Evolutionary conservation across 2,329 filamentous ascomycete species (phyloP).

Genomic region (Aspergillus floridensis): DNA sequence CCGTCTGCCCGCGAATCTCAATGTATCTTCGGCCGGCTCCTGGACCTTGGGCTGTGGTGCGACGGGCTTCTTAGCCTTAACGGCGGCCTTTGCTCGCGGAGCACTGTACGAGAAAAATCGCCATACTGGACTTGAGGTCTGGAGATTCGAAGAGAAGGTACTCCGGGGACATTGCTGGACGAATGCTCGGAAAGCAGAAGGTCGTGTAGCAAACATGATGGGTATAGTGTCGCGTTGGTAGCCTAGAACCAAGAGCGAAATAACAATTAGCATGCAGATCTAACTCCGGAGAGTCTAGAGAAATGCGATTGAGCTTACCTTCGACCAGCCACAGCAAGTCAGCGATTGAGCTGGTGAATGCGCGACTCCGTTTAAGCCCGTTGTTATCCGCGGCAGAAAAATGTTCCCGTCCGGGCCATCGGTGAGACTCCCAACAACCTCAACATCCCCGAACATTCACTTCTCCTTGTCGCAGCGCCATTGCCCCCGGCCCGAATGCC

Average conservation of each 20-base stretch:
- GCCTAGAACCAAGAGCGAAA: not conserved
- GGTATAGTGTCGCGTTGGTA: not conserved
- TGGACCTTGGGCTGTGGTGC: conserved; percentile 11
- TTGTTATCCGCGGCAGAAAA: conserved; percentile 38
- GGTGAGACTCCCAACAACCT: conserved; percentile 41
- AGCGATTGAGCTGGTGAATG: conserved; percentile 5
- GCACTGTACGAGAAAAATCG: conserved; percentile 32
- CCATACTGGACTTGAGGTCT: conserved; percentile 20
- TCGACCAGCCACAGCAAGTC: conserved; percentile 1
- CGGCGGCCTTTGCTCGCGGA: conserved; percentile 22
- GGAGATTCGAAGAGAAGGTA: conserved; percentile 16
- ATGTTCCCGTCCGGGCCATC: conserved; percentile 40
- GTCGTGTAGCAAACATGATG: conserved; percentile 31
- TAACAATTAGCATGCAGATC: not conserved
- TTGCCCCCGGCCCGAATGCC: conserved; percentile 19
- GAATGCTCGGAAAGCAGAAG: conserved; percentile 28
- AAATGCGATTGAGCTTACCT: not conserved
- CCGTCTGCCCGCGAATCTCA: conserved; percentile 26
- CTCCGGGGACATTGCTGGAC: conserved; percentile 24
- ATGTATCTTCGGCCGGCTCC: conserved; percentile 15
- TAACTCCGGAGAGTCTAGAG: not conserved
- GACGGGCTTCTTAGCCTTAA: conserved; percentile 16
- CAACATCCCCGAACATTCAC: conserved; percentile 28
- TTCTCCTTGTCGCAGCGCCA: conserved; percentile 15
- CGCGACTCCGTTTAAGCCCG: conserved; percentile 15